These are phyloP conservation scores for Apiospora arundinis DNA, from an alignment of 2,329 filamentous ascomycete genomes.

Conservation along the genomic window DNA sequence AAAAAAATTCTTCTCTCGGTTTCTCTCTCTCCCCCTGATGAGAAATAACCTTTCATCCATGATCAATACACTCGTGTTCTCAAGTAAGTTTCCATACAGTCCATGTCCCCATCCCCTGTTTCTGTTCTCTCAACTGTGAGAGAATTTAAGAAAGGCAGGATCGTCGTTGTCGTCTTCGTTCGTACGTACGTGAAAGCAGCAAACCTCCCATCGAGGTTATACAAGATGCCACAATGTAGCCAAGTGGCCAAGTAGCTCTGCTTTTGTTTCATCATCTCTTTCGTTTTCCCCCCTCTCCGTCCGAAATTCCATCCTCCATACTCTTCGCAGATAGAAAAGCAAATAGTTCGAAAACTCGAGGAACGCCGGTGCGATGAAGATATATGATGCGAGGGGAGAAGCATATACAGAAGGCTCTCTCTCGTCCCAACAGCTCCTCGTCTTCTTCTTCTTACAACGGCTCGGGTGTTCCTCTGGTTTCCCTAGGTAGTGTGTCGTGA, in stretches of 20 bases:
- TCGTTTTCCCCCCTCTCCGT: background rate
- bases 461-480: conserved; percentile 8
- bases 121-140: conserved; percentile 1
- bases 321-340: background rate
- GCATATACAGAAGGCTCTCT: background rate
- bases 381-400: conserved; percentile 19
- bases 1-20: background rate
- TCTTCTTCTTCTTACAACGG: conserved; percentile 10
- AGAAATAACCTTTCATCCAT: conserved; percentile 11
- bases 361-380: conserved; percentile 22
- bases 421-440: conserved; percentile 13
- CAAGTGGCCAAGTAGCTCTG: conserved; percentile 10
- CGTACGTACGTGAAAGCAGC: background rate
- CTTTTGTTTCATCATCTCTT: background rate
- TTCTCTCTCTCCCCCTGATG: background rate
- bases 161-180: background rate
- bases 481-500: background rate
- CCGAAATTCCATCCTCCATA: background rate
- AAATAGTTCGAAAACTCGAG: conserved; percentile 15
- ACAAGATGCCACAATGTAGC: conserved; percentile 11
- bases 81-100: background rate
- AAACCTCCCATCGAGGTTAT: background rate
- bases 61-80: conserved; percentile 19
- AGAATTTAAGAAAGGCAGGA: conserved; percentile 7
- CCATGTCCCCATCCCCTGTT: background rate